Percentiles rank a stretch among this genome's conserved stretches.
Evolutionary conservation across 371 early-diverging fungal genomes (phyloP).

Genomic region (Saksenaea oblongispora): DNA sequence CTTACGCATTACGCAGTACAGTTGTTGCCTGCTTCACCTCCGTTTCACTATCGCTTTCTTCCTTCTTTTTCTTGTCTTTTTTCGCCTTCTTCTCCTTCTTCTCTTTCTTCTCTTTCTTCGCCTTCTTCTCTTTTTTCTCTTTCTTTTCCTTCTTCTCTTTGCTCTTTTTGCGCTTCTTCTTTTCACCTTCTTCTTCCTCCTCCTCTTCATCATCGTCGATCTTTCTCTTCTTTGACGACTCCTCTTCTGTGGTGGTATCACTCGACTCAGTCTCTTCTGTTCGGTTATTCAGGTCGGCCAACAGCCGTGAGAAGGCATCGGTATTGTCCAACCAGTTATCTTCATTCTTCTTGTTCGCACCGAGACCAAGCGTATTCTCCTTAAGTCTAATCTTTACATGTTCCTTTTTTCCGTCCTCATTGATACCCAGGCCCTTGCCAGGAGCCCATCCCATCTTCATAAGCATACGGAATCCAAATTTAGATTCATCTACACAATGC

Average conservation of each 20-base stretch:
- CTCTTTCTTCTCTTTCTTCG: conserved; percentile 18
- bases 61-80: conserved; percentile 6
- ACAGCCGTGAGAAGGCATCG: conserved; percentile 82
- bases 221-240: conserved; percentile 23
- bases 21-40: conserved; percentile 26
- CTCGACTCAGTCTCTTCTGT: conserved; percentile 16
- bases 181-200: conserved; percentile 8
- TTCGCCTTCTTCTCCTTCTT: conserved; percentile 21
- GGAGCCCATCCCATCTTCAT: conserved; percentile 95
- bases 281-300: conserved; percentile 73
- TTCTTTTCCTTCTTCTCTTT: conserved; percentile 28
- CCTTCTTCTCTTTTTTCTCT: conserved; percentile 44
- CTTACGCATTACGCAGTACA: conserved; percentile 59
- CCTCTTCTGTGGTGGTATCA: conserved; percentile 13
- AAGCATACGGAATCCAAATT: conserved; percentile 90
- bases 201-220: conserved; percentile 41
- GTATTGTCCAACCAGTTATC: conserved; percentile 96
- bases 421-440: conserved; percentile 90
- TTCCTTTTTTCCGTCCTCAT: conserved; percentile 79
- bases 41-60: conserved; percentile 21
- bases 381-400: conserved; percentile 84
- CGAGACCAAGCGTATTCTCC: conserved; percentile 82
- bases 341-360: conserved; percentile 81
- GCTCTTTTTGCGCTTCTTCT: conserved; percentile 6
- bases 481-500: conserved; percentile 65